phyloP scores from a whole-genome alignment of 176 grass and related monocot genomes.

The Raddia guianensis region DNA sequence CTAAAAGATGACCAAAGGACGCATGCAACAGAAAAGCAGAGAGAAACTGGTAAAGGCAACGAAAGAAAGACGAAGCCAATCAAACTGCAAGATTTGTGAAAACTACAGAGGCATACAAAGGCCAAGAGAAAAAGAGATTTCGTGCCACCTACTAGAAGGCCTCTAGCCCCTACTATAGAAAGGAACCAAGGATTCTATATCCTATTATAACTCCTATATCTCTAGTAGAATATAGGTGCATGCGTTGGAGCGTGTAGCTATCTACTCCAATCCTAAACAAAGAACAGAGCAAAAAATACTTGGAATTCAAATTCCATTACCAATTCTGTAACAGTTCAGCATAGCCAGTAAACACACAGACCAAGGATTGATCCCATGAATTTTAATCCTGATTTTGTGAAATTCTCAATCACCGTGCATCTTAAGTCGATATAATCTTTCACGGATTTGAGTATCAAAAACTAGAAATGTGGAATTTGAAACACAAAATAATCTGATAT shows the following conservation, averaged over 20 bases:
- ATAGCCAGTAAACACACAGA: neutral
- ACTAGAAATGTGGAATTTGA: neutral
- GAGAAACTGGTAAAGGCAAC: too few species aligned
- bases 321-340: neutral
- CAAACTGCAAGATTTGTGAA: too few species aligned
- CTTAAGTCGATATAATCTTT: neutral
- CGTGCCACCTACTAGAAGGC: too few species aligned
- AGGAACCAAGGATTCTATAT: too few species aligned
- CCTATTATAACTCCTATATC: too few species aligned
- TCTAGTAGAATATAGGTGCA: neutral
- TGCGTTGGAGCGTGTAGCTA: neutral
- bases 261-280: neutral
- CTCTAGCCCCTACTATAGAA: too few species aligned
- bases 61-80: too few species aligned
- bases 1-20: too few species aligned
- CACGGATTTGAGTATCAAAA: neutral
- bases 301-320: neutral
- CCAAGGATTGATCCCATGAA: neutral
- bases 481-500: neutral
- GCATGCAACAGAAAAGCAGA: too few species aligned
- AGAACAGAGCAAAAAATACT: neutral
- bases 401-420: neutral
- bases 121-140: too few species aligned
- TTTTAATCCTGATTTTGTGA: neutral
- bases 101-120: too few species aligned